Evolutionary conservation across 441 rosid genomes (phyloP).

Genomic region (Erysimum pusillum): DNA sequence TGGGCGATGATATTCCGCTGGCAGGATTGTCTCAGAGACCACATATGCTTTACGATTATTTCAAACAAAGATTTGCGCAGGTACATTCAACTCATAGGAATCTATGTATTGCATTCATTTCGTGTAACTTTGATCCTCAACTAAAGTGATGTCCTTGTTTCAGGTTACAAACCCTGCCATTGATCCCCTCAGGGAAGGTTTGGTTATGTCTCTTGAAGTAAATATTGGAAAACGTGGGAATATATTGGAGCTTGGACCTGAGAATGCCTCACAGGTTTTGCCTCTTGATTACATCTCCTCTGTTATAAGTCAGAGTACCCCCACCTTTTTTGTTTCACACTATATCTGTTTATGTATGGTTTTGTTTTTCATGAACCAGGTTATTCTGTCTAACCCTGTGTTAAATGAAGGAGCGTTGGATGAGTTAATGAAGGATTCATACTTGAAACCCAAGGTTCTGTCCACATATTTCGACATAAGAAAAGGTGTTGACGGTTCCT

Average conservation of each 20-base stretch:
- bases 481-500: conserved; percentile 91
- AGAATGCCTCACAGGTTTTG: conserved; percentile 91
- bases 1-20: conserved; percentile 95
- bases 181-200: conserved; percentile 98
- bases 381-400: conserved; percentile 86
- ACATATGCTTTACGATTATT: conserved; percentile 97
- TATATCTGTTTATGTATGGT: conserved; percentile 17
- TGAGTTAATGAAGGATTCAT: conserved; percentile 75
- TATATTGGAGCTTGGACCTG: conserved; percentile 94
- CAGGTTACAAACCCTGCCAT: conserved; percentile 99
- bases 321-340: conserved; percentile 8
- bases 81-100: conserved; percentile 50
- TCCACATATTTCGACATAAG: conserved; percentile 88
- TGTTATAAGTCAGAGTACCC: neutral
- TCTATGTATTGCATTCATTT: neutral
- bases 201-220: conserved; percentile 98
- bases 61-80: conserved; percentile 99
- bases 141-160: conserved; percentile 7
- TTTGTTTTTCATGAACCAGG: conserved; percentile 56
- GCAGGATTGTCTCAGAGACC: conserved; percentile 91
- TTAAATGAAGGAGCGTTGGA: conserved; percentile 94
- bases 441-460: conserved; percentile 73
- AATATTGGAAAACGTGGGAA: conserved; percentile 96
- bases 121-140: neutral
- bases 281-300: conserved; percentile 22